These are phyloP conservation scores for Schizosaccharomyces versatilis DNA, from an alignment of 1,139 yeast genomes.

Conservation along the genomic window DNA sequence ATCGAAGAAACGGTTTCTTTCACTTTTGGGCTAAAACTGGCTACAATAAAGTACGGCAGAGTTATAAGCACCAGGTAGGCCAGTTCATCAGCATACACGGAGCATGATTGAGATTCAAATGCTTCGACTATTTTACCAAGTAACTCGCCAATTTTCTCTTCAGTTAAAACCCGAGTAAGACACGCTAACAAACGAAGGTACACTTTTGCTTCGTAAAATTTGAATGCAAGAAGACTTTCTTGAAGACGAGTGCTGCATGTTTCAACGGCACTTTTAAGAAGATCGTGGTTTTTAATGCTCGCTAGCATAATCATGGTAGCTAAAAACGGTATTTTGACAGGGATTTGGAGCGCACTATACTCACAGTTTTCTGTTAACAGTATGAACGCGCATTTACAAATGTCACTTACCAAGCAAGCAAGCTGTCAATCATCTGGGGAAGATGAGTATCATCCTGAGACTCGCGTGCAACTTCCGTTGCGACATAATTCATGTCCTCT, in stretches of 20 bases:
- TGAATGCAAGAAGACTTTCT: not conserved
- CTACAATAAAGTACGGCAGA: not conserved
- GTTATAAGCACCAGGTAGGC: not conserved
- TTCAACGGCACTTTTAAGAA: not conserved
- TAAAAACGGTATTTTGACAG: not conserved
- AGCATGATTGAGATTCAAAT: not conserved
- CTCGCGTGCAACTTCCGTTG: not conserved
- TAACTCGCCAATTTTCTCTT: not conserved
- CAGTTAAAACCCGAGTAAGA: not conserved
- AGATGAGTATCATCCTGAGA: not conserved
- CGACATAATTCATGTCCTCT: conserved; percentile 1
- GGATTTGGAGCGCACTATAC: not conserved
- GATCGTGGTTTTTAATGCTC: not conserved
- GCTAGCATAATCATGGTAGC: not conserved
- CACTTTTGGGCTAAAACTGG: not conserved
- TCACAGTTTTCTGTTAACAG: not conserved
- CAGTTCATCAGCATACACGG: not conserved
- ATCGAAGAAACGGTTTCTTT: not conserved
- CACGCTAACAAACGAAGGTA: not conserved
- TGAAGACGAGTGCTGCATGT: too few species aligned
- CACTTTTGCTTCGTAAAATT: not conserved
- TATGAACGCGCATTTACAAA: not conserved
- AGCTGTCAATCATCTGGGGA: not conserved
- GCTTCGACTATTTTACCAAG: not conserved
- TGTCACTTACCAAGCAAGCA: not conserved